Base-by-base conservation (phyloP, 495 filamentous ascomycete species). In the Podospora bellae-mahoneyi region DNA sequence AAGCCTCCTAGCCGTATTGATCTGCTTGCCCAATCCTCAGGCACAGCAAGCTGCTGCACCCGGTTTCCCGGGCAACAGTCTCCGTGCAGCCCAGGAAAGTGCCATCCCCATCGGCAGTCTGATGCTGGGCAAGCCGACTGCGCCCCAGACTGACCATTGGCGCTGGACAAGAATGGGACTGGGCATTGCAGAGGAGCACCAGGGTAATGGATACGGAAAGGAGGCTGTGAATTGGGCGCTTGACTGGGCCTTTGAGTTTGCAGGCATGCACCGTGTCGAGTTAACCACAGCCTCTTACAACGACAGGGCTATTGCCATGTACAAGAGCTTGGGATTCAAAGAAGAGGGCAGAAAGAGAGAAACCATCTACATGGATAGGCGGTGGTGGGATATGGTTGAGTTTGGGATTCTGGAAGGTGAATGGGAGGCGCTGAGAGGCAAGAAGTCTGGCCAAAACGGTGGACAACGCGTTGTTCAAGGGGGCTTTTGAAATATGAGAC, bases 221-320 rank as follows among this genome's bases (percentile, higher is more conserved):
- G 84, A 85, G 66, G 83, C 80, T 0, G 79, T 84, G 27, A 72
- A 76, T 30, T 85, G 83, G 83, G 77, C 66, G 13, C 62, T 84
- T 68, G 74, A 82, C 13, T 84, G 80, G 78, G 80, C 75, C 4
- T 84, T 84, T 64, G 54, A 62, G 54, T 69, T 72, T 39, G 81
- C 75, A 1, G 81, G 80, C 2, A 32, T 83, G 69, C 80, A 84
- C 65, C 66, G 78, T 34, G 72, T 82, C 28, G 69, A 68, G 26
- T 73, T 82, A 13, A 62, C 68, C 18, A 75, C 73, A 0, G 78
- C 79, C 59, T 69, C 67, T 60, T 82, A 72, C 55, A 84, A 84
- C 63, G 67, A 75, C 23, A 74, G 77, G 9, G 82, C 81, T 3
- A 58, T 77, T 39, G 64, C 66, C 20, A 64, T 84, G 74, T 84